Evolutionary conservation across 2,329 filamentous ascomycete genomes (phyloP), one percentile per base, ranked within the genome.

Genomic region (Fusarium sororula): DNA sequence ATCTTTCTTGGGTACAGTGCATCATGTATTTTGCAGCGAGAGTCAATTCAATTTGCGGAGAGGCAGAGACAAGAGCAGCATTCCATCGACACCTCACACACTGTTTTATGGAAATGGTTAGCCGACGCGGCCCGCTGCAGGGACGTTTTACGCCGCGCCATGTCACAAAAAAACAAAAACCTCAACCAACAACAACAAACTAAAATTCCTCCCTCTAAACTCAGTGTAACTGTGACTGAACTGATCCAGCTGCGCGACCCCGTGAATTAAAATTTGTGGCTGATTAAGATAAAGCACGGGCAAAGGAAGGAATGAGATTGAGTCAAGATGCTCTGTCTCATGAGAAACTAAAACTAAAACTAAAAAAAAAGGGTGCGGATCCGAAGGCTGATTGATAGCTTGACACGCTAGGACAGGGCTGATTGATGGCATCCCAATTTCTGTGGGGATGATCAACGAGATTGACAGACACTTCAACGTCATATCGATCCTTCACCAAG

Each of bases 61-160:
- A 38, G 50, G 8, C 13, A 30, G 22, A 15, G n/a, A 28, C 20
- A 4, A 54, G 17, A 24, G 6, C 15, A 39, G 51, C 35, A 39
- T 54, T 39, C 51, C 35, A 22, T 28, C 32, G 32, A 26, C 32
- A 24, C 2, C 35, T 17, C 17, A 54, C 45, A 66, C 54, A 59
- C 50, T 53, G 35, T 26, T 47, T 14, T n/a, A 56, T 38, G 70
- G 70, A 73, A 73, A 73, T 53, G 50, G 67, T 61, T 73, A 75
- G 64, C 74, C 70, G 72, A 68, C 22, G 41, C 74, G 74, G 66
- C 54, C 74, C 72, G 74, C 72, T 77, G 75, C 75, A 77, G 60
- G 66, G 75, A 73, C 75, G 75, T 74, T 53, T 37, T 66, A 37
- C 59, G 66, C 66, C n/a, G 47, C 30, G 38, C 59, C 67, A 26